Evolutionary conservation across 108 stramenopile species (phyloP), one percentile per base, ranked within the genome.

Genomic region (Cylindrotheca fusiformis): DNA sequence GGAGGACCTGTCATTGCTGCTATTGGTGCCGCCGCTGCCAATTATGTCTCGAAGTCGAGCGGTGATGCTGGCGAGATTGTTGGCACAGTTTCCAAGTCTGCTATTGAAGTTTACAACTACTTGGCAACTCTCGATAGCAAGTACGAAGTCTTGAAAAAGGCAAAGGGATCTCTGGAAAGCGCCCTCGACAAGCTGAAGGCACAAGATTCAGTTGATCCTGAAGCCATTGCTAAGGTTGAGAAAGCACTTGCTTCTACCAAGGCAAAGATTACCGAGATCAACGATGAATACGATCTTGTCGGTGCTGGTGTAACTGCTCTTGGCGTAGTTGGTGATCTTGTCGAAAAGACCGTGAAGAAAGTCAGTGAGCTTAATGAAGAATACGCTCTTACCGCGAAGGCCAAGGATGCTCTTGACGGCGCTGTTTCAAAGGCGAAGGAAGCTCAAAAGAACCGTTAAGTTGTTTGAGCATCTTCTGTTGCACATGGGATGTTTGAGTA

Each of bases 61-160:
- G 74, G 69, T 31, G 89, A 91, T 28, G 86, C 82, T 18, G 78
- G 78, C 14, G 86, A 84, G 31, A 66, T 91, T 48, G 77, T 94
- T 19, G 69, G 76, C 29, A 76, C 86, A 26, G 87, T 91, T 17
- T 87, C 87, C 73, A 94, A 94, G 71, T 77, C 87, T 31, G 75
- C 89, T 63, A 85, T 94, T 52, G 84, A 94, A 71, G 73, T 94
- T 29, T 94, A 80, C 88, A 94, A 94, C 82, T 94, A 91, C 78
- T 53, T 90, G 46, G 74, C 86, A 30, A 79, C 75, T 52, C 84
- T 94, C 48, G 93, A 94, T 72, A 65, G 71, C 68, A 91, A 94
- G 86, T 91, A 94, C 67, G 83, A 86, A 58, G 57, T 90, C n/a
- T 69, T 91, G n/a, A 70, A 69, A 52, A 86, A 83, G 62, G 86